Conservation (phyloP, 306 rosid species). For the Rubus idaeus region DNA sequence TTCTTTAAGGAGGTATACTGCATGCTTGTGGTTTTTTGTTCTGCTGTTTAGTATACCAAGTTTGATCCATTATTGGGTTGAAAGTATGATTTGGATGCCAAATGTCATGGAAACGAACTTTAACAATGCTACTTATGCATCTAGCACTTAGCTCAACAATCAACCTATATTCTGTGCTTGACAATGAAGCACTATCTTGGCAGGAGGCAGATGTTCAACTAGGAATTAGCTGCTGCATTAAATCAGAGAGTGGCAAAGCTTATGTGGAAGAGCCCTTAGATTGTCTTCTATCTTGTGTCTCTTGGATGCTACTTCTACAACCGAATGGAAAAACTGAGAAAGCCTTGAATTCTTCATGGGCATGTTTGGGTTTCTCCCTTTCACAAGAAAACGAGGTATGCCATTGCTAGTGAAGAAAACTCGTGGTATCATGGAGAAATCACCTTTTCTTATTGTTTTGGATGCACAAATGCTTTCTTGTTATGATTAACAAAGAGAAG, state of each 20-base stretch:
- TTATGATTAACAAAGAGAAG: background rate
- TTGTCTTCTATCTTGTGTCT: slow-evolving; percentile 37
- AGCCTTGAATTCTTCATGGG: slow-evolving; percentile 35
- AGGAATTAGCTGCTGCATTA: slow-evolving; percentile 31
- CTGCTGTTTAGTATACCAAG: slow-evolving; percentile 3
- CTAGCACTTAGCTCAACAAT: background rate
- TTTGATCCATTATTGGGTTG: background rate
- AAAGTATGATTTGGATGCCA: background rate
- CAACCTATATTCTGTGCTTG: background rate
- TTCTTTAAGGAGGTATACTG: slow-evolving; percentile 34
- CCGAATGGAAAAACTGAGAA: slow-evolving; percentile 28
- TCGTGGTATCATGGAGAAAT: background rate
- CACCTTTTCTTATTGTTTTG: background rate
- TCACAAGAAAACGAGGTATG: slow-evolving; percentile 47
- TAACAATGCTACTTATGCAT: slow-evolving; percentile 5
- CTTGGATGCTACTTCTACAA: slow-evolving; percentile 43
- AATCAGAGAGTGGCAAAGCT: slow-evolving; percentile 35
- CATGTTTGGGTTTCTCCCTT: slow-evolving; percentile 43
- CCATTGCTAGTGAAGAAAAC: background rate
- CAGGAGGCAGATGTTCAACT: slow-evolving; percentile 32
- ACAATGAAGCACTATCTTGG: slow-evolving; percentile 11
- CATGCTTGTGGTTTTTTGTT: background rate
- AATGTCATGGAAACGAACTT: background rate
- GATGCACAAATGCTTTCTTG: background rate
- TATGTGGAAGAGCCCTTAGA: slow-evolving; percentile 37